These are phyloP conservation scores for Solanum corneliomulleri DNA, from an alignment of 257 asterid genomes.

Conservation along the genomic window DNA sequence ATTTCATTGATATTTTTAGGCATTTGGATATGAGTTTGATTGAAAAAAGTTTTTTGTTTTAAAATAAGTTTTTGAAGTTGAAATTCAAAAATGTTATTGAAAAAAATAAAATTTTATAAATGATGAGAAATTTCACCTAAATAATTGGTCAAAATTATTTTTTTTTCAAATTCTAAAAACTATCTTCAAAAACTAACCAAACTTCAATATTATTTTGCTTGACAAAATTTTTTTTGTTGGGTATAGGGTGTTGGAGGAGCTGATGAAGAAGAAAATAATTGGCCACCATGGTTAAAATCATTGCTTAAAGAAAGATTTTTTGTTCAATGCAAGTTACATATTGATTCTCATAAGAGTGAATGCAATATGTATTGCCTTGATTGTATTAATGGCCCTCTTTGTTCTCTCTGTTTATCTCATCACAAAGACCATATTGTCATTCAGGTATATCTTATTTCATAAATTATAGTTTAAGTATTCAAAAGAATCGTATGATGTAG, in stretches of 20 bases:
- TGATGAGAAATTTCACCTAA: background rate
- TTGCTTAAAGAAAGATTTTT: slow-evolving; percentile 60
- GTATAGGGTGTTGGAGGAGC: slow-evolving; percentile 50
- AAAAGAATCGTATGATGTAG: background rate
- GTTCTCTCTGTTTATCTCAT: slow-evolving; percentile 58
- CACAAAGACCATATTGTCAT: slow-evolving; percentile 68
- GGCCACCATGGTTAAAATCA: slow-evolving; percentile 81
- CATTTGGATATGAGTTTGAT: background rate
- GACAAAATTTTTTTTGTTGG: background rate
- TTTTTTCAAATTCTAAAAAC: background rate
- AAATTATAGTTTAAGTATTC: background rate
- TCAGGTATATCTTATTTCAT: slow-evolving; percentile 33
- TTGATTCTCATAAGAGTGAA: slow-evolving; percentile 82
- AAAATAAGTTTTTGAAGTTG: background rate
- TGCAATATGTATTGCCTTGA: slow-evolving; percentile 91
- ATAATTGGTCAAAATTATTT: background rate
- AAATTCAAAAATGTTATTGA: background rate
- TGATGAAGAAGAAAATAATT: slow-evolving; percentile 51
- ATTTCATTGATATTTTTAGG: background rate
- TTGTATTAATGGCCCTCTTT: slow-evolving; percentile 58
- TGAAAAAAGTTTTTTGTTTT: background rate
- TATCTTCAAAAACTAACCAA: background rate
- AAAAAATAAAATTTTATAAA: background rate
- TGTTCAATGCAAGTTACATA: slow-evolving; percentile 69
- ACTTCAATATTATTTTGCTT: background rate